Evolutionary conservation across 306 rosid genomes (phyloP), one percentile per base, ranked within the genome.

Genomic region (Acacia confusa): DNA sequence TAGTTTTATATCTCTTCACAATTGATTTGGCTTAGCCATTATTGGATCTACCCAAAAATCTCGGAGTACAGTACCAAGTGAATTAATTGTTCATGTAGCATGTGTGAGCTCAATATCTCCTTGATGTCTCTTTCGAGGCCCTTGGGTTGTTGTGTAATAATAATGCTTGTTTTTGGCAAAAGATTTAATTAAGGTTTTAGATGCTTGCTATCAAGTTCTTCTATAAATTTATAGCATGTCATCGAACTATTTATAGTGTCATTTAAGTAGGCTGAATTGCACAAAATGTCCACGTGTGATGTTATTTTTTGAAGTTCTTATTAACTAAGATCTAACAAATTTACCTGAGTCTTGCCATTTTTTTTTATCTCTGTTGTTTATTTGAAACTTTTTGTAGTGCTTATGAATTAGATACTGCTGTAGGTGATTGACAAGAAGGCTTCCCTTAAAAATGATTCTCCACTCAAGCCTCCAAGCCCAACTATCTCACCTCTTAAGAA

Each of bases 401-500:
- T 85, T 72, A 79, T 82, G 66, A 5, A 16, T 60, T 44, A 12
- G 50, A 9, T 68, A n/a, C 74, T 86, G 73, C 32, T 87, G 79
- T 83, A 87, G 91, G 87, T 80, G 28, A 45, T 50, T 41, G 82
- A 85, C 43, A 89, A 87, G 80, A 86, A 77, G 78, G 82, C 70
- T 70, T 80, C 85, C 47, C 70, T 58, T 11, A 91, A 84, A 71
- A 73, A 47, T 71, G 84, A 68, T 50, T 82, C 92, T 22, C 76
- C 87, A 36, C 38, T 76, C 19, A 90, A 82, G 79, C 50, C 78
- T 70, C 79, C 83, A 70, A 86, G 72, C 34, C 34, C 78, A 40
- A 82, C 69, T 55, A 78, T 70, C 57, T 88, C 92, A 25, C 93
- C 92, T 1, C 70, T 91, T 70, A 85, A 88, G 84, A 91, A 48